Percentiles rank a stretch among this genome's conserved stretches.
Conservation (phyloP, 164 flowering plant species). For the Vitis amurensis region DNA sequence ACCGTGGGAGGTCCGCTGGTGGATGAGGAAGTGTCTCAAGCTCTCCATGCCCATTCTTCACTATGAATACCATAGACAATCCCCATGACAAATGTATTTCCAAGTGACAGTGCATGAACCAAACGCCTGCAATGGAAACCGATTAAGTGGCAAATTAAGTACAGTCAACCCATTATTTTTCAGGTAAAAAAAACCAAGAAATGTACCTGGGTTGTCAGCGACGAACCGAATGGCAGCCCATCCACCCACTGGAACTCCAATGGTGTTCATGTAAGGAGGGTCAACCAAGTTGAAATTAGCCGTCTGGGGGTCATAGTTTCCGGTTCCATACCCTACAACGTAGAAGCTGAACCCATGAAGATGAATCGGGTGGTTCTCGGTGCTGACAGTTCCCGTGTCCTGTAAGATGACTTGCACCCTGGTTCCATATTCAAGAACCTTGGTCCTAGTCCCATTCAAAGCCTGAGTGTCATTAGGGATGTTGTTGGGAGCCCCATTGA, state of each 20-base stretch:
- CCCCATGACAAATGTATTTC: conserved; percentile 69
- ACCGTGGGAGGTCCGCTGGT: conserved; percentile 57
- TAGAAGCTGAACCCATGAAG: conserved; percentile 76
- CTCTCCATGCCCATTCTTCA: conserved; percentile 56
- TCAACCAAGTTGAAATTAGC: conserved; percentile 59
- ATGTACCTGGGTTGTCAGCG: conserved; percentile 74
- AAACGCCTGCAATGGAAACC: conserved; percentile 42
- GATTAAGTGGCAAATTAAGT: not conserved
- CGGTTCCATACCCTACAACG: conserved; percentile 63
- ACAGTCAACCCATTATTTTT: not conserved
- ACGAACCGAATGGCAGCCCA: conserved; percentile 75
- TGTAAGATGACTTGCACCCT: conserved; percentile 65
- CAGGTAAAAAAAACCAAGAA: not conserved
- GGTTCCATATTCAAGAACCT: conserved; percentile 51
- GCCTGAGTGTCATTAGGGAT: conserved; percentile 50
- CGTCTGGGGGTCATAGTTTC: conserved; percentile 51
- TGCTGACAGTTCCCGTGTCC: conserved; percentile 55
- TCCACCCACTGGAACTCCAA: conserved; percentile 77
- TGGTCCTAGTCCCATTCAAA: conserved; percentile 50
- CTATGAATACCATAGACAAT: conserved; percentile 51
- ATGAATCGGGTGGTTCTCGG: conserved; percentile 79
- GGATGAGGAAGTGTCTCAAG: conserved; percentile 61
- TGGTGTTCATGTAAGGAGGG: conserved; percentile 68
- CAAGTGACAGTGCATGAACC: conserved; percentile 77
- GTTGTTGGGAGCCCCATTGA: conserved; percentile 63